Evolutionary conservation across 257 asterid genomes (phyloP).

Genomic region (Lycium barbarum): DNA sequence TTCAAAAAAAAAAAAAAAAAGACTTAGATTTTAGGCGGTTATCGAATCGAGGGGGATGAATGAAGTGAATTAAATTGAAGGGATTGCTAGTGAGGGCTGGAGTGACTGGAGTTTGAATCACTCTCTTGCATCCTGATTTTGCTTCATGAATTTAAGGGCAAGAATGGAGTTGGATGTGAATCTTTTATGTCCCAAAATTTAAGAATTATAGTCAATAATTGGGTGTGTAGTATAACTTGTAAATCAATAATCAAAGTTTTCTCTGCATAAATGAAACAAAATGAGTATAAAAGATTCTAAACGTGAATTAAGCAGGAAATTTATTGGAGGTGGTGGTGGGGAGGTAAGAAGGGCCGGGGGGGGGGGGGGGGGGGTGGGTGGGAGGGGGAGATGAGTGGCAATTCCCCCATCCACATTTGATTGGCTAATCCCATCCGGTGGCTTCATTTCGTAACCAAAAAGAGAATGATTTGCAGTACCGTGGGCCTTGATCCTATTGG

Average conservation of each 20-base stretch:
- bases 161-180: neutral
- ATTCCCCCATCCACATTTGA: neutral
- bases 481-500: conserved; percentile 11
- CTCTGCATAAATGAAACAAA: neutral
- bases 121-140: neutral
- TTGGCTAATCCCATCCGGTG: neutral
- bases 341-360: neutral
- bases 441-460: neutral
- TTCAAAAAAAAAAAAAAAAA: too few species aligned
- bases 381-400: neutral
- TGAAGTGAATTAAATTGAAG: neutral
- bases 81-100: neutral
- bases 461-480: neutral
- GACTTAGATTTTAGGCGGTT: neutral
- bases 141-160: neutral
- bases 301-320: neutral
- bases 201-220: neutral
- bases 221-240: neutral
- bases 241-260: neutral
- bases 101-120: neutral
- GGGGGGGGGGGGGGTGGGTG: neutral
- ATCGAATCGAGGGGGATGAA: neutral
- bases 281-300: neutral
- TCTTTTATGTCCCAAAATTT: neutral
- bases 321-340: neutral